Evolutionary conservation across 345 rosid species (phyloP).

Genomic region (Raphanus sativus): DNA sequence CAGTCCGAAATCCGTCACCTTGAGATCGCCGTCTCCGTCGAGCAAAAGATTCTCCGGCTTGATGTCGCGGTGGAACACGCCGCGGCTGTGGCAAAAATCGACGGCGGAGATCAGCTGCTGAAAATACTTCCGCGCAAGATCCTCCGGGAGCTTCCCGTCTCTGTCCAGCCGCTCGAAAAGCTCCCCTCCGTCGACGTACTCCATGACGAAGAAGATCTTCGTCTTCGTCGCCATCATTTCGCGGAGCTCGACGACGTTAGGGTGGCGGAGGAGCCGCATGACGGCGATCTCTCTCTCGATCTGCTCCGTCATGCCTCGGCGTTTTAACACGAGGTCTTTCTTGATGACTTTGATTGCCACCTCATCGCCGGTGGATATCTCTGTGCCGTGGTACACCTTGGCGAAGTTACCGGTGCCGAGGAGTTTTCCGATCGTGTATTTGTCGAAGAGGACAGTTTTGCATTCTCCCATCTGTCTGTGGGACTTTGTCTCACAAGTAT

Average conservation of each 20-base stretch:
- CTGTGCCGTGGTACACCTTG: slow-evolving; percentile 65
- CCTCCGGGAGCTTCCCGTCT: slow-evolving; percentile 65
- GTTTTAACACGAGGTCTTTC: slow-evolving; percentile 51
- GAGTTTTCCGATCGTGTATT: slow-evolving; percentile 62
- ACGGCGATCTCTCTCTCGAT: slow-evolving; percentile 76
- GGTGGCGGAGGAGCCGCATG: slow-evolving; percentile 76
- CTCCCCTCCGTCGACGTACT: slow-evolving; percentile 75
- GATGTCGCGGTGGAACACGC: slow-evolving; percentile 79
- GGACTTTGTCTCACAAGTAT: slow-evolving; percentile 12
- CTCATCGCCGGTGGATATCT: slow-evolving; percentile 47
- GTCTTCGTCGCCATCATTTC: slow-evolving; percentile 78
- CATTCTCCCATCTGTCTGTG: slow-evolving; percentile 35
- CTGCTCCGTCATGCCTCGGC: slow-evolving; percentile 68
- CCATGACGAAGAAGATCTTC: slow-evolving; percentile 75
- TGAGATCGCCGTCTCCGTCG: slow-evolving; percentile 65
- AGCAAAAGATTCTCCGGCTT: slow-evolving; percentile 82
- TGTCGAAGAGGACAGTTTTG: slow-evolving; percentile 48
- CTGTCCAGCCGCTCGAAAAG: slow-evolving; percentile 59
- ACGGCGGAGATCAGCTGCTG: slow-evolving; percentile 75
- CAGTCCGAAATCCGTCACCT: slow-evolving; percentile 78
- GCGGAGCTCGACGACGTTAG: slow-evolving; percentile 63
- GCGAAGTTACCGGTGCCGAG: slow-evolving; percentile 86
- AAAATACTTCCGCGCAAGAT: slow-evolving; percentile 60
- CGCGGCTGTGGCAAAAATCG: slow-evolving; percentile 80
- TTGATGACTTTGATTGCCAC: slow-evolving; percentile 72